Evolutionary conservation across 768 basidiomycete species (phyloP).

Genomic region (Russula olivacea): DNA sequence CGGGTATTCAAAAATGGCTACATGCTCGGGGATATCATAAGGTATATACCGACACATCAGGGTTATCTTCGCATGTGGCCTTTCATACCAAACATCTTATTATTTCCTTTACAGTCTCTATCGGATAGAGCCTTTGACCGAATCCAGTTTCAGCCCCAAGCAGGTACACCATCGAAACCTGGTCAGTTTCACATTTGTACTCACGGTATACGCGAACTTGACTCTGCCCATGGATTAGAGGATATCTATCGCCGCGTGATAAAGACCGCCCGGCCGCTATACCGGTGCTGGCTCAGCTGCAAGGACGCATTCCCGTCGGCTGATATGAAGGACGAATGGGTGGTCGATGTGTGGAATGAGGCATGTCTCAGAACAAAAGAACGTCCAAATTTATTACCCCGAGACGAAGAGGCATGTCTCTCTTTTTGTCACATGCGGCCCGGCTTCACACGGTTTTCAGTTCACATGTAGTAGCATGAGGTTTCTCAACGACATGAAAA

Average conservation of each 20-base stretch:
- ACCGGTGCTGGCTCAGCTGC: slow-evolving; percentile 4
- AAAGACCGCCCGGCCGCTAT: background rate
- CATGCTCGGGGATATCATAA: slow-evolving; percentile 3
- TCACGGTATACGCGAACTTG: background rate
- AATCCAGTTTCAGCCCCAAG: background rate
- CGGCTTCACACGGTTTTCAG: too few relatives aligned
- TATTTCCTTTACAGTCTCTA: background rate
- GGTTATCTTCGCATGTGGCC: background rate
- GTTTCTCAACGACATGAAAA: background rate
- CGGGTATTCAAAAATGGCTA: background rate
- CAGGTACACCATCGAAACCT: background rate
- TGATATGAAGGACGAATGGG: background rate
- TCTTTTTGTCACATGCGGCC: too few relatives aligned
- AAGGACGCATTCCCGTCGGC: slow-evolving; percentile 11
- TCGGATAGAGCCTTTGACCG: background rate
- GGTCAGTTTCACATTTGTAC: background rate
- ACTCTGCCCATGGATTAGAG: background rate
- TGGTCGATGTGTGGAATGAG: background rate
- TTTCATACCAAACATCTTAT: background rate
- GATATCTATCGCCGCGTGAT: background rate
- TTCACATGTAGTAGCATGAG: too few relatives aligned
- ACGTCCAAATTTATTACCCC: background rate
- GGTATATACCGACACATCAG: background rate
- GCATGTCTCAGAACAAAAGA: background rate
- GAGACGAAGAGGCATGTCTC: background rate